Evolutionary conservation across 495 filamentous ascomycete genomes (phyloP), one percentile per base, ranked within the genome.

Genomic region (Diplogelasinospora grovesii): DNA sequence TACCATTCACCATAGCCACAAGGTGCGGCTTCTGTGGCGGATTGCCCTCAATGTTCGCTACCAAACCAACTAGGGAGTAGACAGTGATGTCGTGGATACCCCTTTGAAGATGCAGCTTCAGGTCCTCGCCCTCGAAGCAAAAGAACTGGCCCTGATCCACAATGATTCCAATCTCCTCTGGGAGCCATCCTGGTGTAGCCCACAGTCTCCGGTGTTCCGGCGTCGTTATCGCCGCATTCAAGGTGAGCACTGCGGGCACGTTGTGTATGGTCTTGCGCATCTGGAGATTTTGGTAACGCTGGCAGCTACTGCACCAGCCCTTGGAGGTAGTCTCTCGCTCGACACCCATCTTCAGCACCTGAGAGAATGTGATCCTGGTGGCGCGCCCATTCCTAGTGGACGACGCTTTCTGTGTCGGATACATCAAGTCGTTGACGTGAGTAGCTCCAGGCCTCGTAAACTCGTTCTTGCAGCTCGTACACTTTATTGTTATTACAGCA

Each of bases 31-130:
- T 89, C 56, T 90, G 83, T 18, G 83, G 77, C 42, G 89, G 78
- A 8, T 78, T 80, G 43, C 83, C 82, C 45, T 90, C 83, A 41
- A 97, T 86, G 48, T 95, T 89, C 2, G 86, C 79, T 8, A 93
- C 86, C 47, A 95, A 59, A 3, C 93, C 92, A n/a, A 94, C 81
- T 18, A 98, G 68, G 44, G 95, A 89, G 55, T 97, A 98, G 0
- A 95, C 78, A 14, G 78, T 73, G 30, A 95, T 82, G 3, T 74
- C 77, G 48, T 83, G 81, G 6, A 71, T 74, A 2, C 69, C 73
- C 22, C 77, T 63, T 41, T 77, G 73, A 20, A 80, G 63, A 43
- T 81, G 84, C 18, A 83, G 64, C 52, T 83, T 80, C 23, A 89
- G 51, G 48, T 95, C 88, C 35, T 89, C 82, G 2, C 89, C 89